Evolutionary conservation across 345 rosid species (phyloP).

Genomic region (rapeseed (Brassica napus)): DNA sequence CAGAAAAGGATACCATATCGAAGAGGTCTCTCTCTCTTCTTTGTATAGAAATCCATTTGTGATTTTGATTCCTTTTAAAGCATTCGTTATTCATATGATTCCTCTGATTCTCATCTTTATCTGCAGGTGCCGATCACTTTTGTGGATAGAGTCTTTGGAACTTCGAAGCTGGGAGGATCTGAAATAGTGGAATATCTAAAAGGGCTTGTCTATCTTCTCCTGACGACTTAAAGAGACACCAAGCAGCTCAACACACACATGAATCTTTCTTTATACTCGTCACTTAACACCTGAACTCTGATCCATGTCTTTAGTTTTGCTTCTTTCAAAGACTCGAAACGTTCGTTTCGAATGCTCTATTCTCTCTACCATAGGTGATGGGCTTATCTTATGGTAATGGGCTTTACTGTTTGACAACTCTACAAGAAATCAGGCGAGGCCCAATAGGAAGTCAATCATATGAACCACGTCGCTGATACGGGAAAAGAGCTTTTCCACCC

Average conservation of each 20-base stretch:
- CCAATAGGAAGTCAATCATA: background rate
- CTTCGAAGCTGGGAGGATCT: constrained; percentile 97
- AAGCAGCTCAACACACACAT: constrained; percentile 7
- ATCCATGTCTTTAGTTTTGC: constrained; percentile 12
- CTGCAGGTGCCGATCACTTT: constrained; percentile 91
- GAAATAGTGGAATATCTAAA: constrained; percentile 95
- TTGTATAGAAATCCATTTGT: background rate
- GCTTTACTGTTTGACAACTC: background rate
- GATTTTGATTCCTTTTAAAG: background rate
- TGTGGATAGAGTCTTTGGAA: constrained; percentile 92
- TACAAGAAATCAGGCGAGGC: background rate
- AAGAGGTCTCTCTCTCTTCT: constrained; percentile 53
- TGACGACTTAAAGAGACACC: constrained; percentile 57
- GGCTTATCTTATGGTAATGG: background rate
- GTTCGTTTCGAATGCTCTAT: constrained; percentile 20
- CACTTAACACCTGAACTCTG: constrained; percentile 18
- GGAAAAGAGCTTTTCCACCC: no score
- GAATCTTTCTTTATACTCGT: constrained; percentile 7
- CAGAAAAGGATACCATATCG: constrained; percentile 83
- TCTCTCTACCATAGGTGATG: background rate
- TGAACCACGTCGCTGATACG: background rate
- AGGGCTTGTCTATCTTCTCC: constrained; percentile 80
- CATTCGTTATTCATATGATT: constrained; percentile 5
- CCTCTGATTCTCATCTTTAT: constrained; percentile 19
- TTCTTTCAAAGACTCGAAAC: constrained; percentile 3